Evolutionary conservation across 176 grass and related monocot species (phyloP).

Genomic region (Triticum dicoccoides): DNA sequence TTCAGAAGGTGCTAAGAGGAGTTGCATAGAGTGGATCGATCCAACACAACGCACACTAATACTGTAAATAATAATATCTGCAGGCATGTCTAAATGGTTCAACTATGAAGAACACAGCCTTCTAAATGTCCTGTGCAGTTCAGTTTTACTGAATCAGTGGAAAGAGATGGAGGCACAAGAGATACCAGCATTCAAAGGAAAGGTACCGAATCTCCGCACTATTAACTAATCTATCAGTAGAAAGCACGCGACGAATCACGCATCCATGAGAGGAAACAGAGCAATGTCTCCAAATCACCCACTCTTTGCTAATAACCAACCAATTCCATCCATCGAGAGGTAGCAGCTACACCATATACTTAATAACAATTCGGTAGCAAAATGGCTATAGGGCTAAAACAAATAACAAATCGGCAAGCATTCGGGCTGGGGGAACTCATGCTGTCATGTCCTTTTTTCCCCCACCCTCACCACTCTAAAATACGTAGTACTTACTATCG

Average conservation of each 20-base stretch:
- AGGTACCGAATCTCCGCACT: neutral
- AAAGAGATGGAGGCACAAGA: neutral
- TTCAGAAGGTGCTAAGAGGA: neutral
- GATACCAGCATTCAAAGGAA: neutral
- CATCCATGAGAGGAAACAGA: neutral
- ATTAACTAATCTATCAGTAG: neutral
- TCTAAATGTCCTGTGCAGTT: neutral
- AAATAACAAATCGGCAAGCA: neutral
- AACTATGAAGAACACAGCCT: neutral
- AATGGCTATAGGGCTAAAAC: constrained; percentile 40
- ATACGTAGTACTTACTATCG: neutral
- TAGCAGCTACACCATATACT: constrained; percentile 29
- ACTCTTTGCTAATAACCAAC: neutral
- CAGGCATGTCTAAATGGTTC: neutral
- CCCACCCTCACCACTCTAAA: neutral
- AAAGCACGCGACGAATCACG: constrained; percentile 5
- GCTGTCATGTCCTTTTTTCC: neutral
- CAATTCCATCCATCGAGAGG: constrained; percentile 18
- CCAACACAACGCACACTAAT: neutral
- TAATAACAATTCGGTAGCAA: constrained; percentile 37
- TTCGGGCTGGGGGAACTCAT: neutral
- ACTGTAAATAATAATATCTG: neutral
- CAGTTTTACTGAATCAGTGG: neutral
- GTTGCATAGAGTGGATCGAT: neutral
- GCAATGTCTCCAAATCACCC: constrained; percentile 18